Evolutionary conservation across 257 asterid genomes (phyloP), one percentile per base, ranked within the genome.

Genomic region (Asclepias syriaca): DNA sequence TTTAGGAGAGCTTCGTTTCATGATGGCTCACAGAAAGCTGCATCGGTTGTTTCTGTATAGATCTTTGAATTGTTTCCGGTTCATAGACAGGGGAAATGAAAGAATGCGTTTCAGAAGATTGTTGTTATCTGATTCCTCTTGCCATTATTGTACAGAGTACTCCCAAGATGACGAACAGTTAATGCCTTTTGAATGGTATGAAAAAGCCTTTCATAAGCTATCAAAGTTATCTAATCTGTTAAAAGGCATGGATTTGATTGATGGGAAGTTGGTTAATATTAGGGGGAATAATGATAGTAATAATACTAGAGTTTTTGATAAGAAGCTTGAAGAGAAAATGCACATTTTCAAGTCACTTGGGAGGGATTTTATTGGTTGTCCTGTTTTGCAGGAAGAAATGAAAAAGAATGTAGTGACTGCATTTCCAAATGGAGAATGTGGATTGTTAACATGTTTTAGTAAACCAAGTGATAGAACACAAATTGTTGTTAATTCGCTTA

Each of bases 101-200:
- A 32, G 56, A 53, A 70, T 74, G 82, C 53, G 74, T 18, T 40
- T 73, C 48, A 78, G 84, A 51, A 78, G 84, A 51, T 67, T 72
- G 55, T 67, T 72, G 59, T 55, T 54, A 21, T 77, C 43, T 50
- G 70, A 6, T 43, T 43, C 48, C 48, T 8, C 48, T 43, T 43
- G 73, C 77, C 81, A 83, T 32, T 34, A 34, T 34, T 74, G 81
- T 29, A 50, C 68, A 24, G 88, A 76, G 55, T 85, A 75, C 66
- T 74, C 83, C 32, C 68, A 72, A 66, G 78, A 77, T 43, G 81
- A 71, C 34, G 84, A 77, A 39, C 27, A 63, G 74, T 77, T 80
- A 4, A 54, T 54, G 19, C 77, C 93, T 69, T 71, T 82, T 5
- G 96, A 89, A 75, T 94, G 97, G 97, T 85, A 80, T 40, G 96